Percentiles rank a stretch among this genome's conserved stretches.
These are phyloP conservation scores for Fistulifera solaris DNA, from an alignment of 108 stramenopile genomes.

Conservation along the genomic window DNA sequence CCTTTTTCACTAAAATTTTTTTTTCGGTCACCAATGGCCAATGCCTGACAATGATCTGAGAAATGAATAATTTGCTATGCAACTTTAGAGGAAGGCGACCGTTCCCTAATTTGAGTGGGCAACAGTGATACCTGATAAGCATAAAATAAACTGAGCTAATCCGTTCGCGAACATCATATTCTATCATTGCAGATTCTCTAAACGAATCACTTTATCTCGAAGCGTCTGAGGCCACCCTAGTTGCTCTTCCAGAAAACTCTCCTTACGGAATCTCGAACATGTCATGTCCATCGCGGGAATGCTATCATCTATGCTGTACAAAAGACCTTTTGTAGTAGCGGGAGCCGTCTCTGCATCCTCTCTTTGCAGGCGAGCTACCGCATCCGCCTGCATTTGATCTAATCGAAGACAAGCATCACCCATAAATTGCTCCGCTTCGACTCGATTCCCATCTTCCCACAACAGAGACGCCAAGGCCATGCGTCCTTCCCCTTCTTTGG, in stretches of 20 bases:
- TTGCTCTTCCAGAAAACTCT: slow-evolving; percentile 47
- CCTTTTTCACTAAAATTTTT: too few relatives aligned
- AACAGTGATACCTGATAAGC: too few relatives aligned
- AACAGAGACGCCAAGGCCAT: slow-evolving; percentile 55
- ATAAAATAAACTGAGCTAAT: too few relatives aligned
- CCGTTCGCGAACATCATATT: too few relatives aligned
- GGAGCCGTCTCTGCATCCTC: slow-evolving; percentile 21
- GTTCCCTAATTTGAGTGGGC: too few relatives aligned
- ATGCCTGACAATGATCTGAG: too few relatives aligned
- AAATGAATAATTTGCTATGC: too few relatives aligned
- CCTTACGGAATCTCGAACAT: slow-evolving; percentile 61
- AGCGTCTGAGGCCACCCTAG: slow-evolving; percentile 50
- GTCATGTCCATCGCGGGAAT: slow-evolving; percentile 37
- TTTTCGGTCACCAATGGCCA: too few relatives aligned
- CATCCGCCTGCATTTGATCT: slow-evolving; percentile 50
- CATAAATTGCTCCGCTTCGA: slow-evolving; percentile 48
- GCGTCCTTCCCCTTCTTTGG: slow-evolving; percentile 73
- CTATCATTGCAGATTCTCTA: slow-evolving; percentile 9
- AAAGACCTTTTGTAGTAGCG: slow-evolving; percentile 17
- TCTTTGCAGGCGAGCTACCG: slow-evolving; percentile 4
- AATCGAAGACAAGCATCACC: slow-evolving; percentile 57
- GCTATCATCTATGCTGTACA: slow-evolving; percentile 64
- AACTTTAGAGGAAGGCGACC: too few relatives aligned
- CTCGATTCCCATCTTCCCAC: slow-evolving; percentile 46
- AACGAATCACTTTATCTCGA: slow-evolving; percentile 46